Evolutionary conservation across 2,329 filamentous ascomycete genomes (phyloP).

Genomic region (Xylariaceae sp.): DNA sequence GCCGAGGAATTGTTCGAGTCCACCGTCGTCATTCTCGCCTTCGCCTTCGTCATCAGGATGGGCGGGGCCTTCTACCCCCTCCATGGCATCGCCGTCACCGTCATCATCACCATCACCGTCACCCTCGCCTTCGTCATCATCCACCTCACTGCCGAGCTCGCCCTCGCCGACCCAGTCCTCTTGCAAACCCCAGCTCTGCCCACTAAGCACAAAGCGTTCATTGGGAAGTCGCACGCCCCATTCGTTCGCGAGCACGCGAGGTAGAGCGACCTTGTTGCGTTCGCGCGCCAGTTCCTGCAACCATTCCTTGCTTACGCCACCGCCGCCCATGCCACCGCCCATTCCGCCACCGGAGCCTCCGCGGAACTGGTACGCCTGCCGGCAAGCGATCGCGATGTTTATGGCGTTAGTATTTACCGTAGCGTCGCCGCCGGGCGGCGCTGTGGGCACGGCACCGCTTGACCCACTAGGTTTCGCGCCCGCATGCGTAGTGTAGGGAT

Average conservation of each 20-base stretch:
- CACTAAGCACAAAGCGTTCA: constrained; percentile 63
- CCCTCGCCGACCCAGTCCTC: constrained; percentile 46
- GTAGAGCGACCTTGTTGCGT: constrained; percentile 61
- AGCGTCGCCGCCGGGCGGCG: constrained; percentile 45
- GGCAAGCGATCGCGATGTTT: constrained; percentile 64
- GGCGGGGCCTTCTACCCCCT: constrained; percentile 38
- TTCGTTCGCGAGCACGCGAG: constrained; percentile 56
- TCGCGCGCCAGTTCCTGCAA: constrained; percentile 68
- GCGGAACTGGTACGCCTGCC: constrained; percentile 64
- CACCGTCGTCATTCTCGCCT: constrained; percentile 38
- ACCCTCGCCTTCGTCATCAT: constrained; percentile 35
- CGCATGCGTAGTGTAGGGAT: constrained; percentile 59
- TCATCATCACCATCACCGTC: constrained; percentile 33
- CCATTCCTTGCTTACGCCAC: constrained; percentile 65
- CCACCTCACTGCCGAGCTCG: constrained; percentile 4
- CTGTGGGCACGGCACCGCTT: constrained; percentile 43
- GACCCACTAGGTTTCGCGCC: constrained; percentile 47
- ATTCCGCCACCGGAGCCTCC: constrained; percentile 43
- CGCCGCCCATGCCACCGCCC: constrained; percentile 37
- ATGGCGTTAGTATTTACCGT: constrained; percentile 61
- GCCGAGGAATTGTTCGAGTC: constrained; percentile 50
- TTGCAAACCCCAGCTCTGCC: constrained; percentile 58
- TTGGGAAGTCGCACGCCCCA: constrained; percentile 63
- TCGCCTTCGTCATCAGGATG: constrained; percentile 40
- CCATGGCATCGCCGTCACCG: constrained; percentile 43